A percentile compares a stretch with the other conserved stretches of the same genome.
These are phyloP conservation scores for Pseudevernia furfuracea DNA, from an alignment of 495 filamentous ascomycete genomes.

Conservation along the genomic window DNA sequence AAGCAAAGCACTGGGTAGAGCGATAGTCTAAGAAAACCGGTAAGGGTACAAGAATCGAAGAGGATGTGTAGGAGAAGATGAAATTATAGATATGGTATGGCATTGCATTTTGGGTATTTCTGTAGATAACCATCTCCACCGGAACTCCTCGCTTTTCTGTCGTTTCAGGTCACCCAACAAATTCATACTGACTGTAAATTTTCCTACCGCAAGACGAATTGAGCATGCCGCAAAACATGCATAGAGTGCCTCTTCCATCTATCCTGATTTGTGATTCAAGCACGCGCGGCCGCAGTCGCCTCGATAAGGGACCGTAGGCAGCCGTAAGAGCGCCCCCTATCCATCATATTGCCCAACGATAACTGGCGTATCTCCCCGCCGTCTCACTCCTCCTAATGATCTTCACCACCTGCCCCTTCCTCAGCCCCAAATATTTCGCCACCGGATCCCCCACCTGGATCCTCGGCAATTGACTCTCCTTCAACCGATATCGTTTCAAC, in stretches of 20 bases:
- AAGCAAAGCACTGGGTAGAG: too few relatives aligned
- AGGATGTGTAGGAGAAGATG: constrained; percentile 33
- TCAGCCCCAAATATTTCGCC: constrained; percentile 81
- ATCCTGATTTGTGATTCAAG: neutral
- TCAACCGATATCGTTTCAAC: constrained; percentile 81
- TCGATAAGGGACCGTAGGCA: neutral
- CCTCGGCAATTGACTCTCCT: constrained; percentile 92
- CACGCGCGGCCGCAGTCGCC: neutral
- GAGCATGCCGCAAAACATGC: neutral
- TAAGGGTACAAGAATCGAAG: constrained; percentile 25
- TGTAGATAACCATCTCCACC: constrained; percentile 1
- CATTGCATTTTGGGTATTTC: constrained; percentile 13
- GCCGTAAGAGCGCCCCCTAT: neutral
- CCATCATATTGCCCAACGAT: constrained; percentile 55
- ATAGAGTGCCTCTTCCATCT: neutral
- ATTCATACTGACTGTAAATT: neutral
- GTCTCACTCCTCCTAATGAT: constrained; percentile 78
- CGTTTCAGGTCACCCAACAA: neutral
- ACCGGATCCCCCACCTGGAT: constrained; percentile 90
- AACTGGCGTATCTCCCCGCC: constrained; percentile 51
- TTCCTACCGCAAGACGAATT: neutral
- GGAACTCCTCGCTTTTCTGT: constrained; percentile 2
- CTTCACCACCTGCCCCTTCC: constrained; percentile 94
- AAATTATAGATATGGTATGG: constrained; percentile 31
- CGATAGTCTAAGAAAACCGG: neutral